phyloP scores from a whole-genome alignment of 805 yeast species.

The Hagleromyces aurorensis region DNA sequence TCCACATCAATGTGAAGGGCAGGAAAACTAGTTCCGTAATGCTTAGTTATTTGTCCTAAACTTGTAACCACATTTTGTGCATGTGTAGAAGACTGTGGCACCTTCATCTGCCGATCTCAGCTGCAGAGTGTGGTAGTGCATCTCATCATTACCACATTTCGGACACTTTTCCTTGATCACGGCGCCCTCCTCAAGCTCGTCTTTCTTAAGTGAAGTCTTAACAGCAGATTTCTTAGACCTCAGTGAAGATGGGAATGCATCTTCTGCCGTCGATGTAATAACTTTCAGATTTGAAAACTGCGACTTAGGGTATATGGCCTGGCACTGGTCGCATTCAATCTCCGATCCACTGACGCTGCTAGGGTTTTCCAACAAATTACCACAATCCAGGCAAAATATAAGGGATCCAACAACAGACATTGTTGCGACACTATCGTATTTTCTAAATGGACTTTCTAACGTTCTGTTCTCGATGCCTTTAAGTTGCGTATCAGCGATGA shows the following conservation, averaged over 20 bases:
- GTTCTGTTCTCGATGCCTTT: too few species aligned
- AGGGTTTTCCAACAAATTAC: slow-evolving; percentile 70
- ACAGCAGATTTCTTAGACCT: slow-evolving; percentile 81
- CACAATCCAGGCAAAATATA: slow-evolving; percentile 90
- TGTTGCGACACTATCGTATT: too few species aligned
- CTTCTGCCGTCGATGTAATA: slow-evolving; percentile 78
- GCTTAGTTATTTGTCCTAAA: slow-evolving; percentile 83
- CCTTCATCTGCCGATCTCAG: slow-evolving; percentile 99
- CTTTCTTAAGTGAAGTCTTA: slow-evolving; percentile 68
- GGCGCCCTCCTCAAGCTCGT: slow-evolving; percentile 90
- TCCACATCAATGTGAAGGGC: too few species aligned
- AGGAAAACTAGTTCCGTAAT: too few species aligned
- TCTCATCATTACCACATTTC: slow-evolving; percentile 96
- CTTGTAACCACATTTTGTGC: slow-evolving; percentile 86
- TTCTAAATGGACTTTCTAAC: too few species aligned
- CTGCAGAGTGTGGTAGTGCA: slow-evolving; percentile 96
- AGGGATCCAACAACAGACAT: slow-evolving; percentile 96
- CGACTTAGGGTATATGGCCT: slow-evolving; percentile 29
- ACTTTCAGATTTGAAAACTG: slow-evolving; percentile 74
- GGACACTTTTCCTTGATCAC: slow-evolving; percentile 97
- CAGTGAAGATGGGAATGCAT: slow-evolving; percentile 87
- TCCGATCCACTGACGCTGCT: slow-evolving; percentile 36
- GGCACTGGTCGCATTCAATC: slow-evolving; percentile 52
- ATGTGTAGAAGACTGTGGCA: slow-evolving; percentile 96
- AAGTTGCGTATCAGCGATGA: too few species aligned